Percentiles rank a stretch among this genome's conserved stretches.
These are phyloP conservation scores for Orbilia ellipsospora DNA, from an alignment of 2,329 filamentous ascomycete genomes.

Conservation along the genomic window DNA sequence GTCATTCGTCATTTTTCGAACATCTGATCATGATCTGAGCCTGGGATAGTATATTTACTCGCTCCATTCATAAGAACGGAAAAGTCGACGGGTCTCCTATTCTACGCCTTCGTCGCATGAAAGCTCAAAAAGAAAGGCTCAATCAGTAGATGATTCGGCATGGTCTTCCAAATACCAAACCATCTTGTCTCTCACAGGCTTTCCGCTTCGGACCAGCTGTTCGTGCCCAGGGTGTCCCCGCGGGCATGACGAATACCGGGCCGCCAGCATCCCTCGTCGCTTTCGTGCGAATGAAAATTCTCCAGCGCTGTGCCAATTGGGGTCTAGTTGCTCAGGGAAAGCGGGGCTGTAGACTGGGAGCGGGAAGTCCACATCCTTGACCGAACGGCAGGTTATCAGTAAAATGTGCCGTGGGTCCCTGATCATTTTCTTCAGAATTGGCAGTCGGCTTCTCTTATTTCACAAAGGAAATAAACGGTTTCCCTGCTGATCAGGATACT, in stretches of 20 bases:
- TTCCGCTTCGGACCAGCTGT: too few species aligned
- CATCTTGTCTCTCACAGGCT: too few species aligned
- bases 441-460: neutral
- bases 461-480: neutral
- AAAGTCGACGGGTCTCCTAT: too few species aligned
- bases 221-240: slow-evolving; percentile 9
- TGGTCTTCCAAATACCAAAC: too few species aligned
- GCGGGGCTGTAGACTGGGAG: slow-evolving; percentile 40
- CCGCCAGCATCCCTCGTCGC: slow-evolving; percentile 25
- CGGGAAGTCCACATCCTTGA: slow-evolving; percentile 39
- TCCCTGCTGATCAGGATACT: too few species aligned
- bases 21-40: neutral
- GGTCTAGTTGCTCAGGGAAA: slow-evolving; percentile 19
- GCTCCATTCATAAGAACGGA: too few species aligned
- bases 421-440: neutral
- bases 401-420: neutral
- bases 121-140: neutral
- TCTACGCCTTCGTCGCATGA: too few species aligned
- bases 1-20: neutral
- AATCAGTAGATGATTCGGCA: neutral
- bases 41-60: neutral
- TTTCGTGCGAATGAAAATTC: slow-evolving; percentile 22
- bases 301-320: slow-evolving; percentile 28
- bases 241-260: slow-evolving; percentile 49
- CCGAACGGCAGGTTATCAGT: slow-evolving; percentile 27